Evolutionary conservation across 805 yeast genomes (phyloP).

Genomic region (Candida pini): DNA sequence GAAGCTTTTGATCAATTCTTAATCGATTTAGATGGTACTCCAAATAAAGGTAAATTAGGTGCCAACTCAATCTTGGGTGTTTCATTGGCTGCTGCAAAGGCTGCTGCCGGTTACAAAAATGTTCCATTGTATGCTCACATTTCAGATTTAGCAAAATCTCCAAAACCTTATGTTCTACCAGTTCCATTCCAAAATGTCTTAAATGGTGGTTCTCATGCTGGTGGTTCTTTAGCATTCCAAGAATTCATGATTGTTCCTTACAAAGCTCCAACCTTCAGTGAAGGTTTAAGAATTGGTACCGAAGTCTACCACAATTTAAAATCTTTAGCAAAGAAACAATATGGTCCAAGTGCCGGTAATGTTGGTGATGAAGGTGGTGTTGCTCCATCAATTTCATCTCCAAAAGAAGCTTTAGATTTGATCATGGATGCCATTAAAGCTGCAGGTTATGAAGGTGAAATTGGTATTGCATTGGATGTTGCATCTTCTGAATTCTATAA

Average conservation of each 20-base stretch:
- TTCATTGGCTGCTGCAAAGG: slow-evolving; percentile 94
- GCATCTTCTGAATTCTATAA: slow-evolving; percentile 98
- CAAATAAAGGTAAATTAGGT: slow-evolving; percentile 95
- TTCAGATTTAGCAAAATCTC: slow-evolving; percentile 71
- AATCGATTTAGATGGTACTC: slow-evolving; percentile 86
- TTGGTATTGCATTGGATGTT: slow-evolving; percentile 89
- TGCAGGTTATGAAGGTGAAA: slow-evolving; percentile 94
- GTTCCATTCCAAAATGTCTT: slow-evolving; percentile 99
- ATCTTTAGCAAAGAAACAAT: slow-evolving; percentile 85
- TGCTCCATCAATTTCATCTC: slow-evolving; percentile 94
- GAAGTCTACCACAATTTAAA: slow-evolving; percentile 98
- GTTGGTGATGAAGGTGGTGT: slow-evolving; percentile 99
- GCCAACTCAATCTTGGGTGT: slow-evolving; percentile 99
- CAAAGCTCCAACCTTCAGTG: slow-evolving; percentile 84
- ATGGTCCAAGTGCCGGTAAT: slow-evolving; percentile 98
- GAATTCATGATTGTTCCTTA: slow-evolving; percentile 99
- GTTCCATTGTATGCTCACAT: slow-evolving; percentile 93
- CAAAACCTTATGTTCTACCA: slow-evolving; percentile 87
- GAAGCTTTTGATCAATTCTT: slow-evolving; percentile 81
- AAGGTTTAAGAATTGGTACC: slow-evolving; percentile 94
- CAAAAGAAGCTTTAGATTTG: slow-evolving; percentile 96
- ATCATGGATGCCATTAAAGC: slow-evolving; percentile 81
- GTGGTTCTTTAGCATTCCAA: slow-evolving; percentile 98
- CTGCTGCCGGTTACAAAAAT: slow-evolving; percentile 94
- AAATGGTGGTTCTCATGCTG: slow-evolving; percentile 99